These are phyloP conservation scores for Nannizziopsis arthrosporioides DNA, from an alignment of 2,329 filamentous ascomycete species.

Conservation along the genomic window DNA sequence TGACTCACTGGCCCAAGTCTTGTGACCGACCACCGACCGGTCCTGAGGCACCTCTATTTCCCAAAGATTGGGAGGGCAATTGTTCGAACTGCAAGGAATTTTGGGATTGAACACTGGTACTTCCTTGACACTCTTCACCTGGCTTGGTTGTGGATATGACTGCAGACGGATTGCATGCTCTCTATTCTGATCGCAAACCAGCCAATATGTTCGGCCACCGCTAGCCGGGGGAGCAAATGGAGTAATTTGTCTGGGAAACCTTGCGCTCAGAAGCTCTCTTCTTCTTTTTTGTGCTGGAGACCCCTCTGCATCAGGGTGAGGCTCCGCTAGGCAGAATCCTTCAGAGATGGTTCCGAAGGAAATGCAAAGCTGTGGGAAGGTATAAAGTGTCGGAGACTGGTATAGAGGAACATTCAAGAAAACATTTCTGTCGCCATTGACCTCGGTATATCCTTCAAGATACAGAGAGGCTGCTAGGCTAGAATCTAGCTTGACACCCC, in stretches of 20 bases:
- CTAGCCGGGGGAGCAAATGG: not conserved
- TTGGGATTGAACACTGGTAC: not conserved
- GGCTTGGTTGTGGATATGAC: not conserved
- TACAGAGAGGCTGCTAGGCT: conserved; percentile 4
- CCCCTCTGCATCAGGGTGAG: not conserved
- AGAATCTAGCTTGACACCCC: conserved; percentile 7
- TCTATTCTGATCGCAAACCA: not conserved
- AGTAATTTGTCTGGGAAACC: not conserved
- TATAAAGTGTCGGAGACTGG: conserved; percentile 4
- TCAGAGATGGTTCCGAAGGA: not conserved
- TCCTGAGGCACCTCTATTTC: no score
- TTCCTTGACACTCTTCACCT: not conserved
- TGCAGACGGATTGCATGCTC: not conserved
- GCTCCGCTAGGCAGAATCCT: conserved; percentile 7
- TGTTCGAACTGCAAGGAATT: not conserved
- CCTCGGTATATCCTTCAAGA: conserved; percentile 5
- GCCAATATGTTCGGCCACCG: not conserved
- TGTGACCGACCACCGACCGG: no score
- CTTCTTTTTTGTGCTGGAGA: not conserved
- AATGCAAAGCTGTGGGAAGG: conserved; percentile 8
- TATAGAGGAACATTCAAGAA: conserved; percentile 8
- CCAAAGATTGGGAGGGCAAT: no score
- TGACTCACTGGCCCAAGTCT: not conserved
- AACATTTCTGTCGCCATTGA: conserved; percentile 7
- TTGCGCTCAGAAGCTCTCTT: not conserved